These are phyloP conservation scores for Penicillium sp. DNA, from an alignment of 2,329 filamentous ascomycete species.

Conservation along the genomic window DNA sequence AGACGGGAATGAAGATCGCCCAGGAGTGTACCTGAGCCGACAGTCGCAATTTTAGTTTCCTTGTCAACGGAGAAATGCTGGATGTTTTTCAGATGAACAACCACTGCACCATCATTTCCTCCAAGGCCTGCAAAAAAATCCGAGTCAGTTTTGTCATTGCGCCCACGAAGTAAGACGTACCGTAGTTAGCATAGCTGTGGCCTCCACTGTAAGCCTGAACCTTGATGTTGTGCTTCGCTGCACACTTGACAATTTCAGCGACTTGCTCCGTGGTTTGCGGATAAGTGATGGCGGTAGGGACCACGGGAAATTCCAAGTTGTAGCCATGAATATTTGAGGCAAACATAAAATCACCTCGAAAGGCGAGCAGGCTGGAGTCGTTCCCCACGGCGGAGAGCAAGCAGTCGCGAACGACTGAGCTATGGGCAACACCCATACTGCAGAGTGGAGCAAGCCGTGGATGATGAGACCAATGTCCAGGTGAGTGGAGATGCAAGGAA, in stretches of 20 bases:
- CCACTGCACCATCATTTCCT: conserved; percentile 31
- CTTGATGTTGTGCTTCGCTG: conserved; percentile 12
- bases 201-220: conserved; percentile 25
- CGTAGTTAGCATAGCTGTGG: conserved; percentile 42
- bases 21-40: conserved; percentile 37
- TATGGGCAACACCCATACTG: conserved; percentile 20
- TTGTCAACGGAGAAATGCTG: conserved; percentile 34
- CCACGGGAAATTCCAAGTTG: conserved; percentile 28
- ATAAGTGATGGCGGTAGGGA: conserved; percentile 18
- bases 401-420: conserved; percentile 19
- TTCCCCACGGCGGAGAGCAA: conserved; percentile 23
- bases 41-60: conserved; percentile 31
- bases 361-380: conserved; percentile 12
- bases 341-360: conserved; percentile 23
- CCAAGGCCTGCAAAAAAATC: conserved; percentile 28
- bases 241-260: conserved; percentile 20
- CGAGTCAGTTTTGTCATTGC: background rate
- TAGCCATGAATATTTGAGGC: conserved; percentile 17
- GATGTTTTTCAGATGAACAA: conserved; percentile 34
- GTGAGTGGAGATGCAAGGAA: background rate
- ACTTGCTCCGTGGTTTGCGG: conserved; percentile 17
- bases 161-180: conserved; percentile 20
- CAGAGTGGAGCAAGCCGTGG: background rate
- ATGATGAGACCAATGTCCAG: background rate
- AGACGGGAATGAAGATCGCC: conserved; percentile 35